Percentiles rank a stretch among this genome's conserved stretches.
Conservation (phyloP, 768 basidiomycete genomes). For the Sarcodon aspratus region DNA sequence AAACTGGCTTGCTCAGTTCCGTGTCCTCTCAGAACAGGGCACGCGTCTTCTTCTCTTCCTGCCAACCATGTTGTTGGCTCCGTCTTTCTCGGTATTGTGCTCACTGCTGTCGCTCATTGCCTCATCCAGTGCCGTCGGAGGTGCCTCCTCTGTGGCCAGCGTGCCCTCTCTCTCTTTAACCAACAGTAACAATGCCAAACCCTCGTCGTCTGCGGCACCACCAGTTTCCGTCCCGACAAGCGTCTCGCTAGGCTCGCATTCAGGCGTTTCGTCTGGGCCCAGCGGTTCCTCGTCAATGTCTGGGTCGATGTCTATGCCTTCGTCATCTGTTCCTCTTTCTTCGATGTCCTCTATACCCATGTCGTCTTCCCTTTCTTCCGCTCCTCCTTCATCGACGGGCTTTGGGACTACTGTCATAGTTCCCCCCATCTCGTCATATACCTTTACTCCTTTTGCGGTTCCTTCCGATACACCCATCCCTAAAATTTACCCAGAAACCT, state of each 20-base stretch:
- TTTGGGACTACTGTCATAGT: neutral
- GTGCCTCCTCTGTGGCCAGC: neutral
- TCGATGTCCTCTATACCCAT: neutral
- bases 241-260: neutral
- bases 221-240: no score
- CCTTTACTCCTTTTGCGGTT: neutral
- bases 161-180: neutral
- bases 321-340: neutral
- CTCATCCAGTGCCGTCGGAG: neutral
- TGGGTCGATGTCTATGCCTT: neutral
- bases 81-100: neutral
- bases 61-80: neutral
- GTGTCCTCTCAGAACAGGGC: no score
- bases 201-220: neutral
- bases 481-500: neutral
- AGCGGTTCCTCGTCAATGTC: no score
- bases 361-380: neutral
- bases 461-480: neutral
- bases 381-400: neutral
- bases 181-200: neutral
- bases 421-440: neutral
- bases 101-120: neutral
- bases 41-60: neutral
- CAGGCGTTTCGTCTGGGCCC: neutral
- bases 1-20: no score